These are phyloP conservation scores for Eucalyptus curtisii DNA, from an alignment of 345 rosid species.

Conservation along the genomic window DNA sequence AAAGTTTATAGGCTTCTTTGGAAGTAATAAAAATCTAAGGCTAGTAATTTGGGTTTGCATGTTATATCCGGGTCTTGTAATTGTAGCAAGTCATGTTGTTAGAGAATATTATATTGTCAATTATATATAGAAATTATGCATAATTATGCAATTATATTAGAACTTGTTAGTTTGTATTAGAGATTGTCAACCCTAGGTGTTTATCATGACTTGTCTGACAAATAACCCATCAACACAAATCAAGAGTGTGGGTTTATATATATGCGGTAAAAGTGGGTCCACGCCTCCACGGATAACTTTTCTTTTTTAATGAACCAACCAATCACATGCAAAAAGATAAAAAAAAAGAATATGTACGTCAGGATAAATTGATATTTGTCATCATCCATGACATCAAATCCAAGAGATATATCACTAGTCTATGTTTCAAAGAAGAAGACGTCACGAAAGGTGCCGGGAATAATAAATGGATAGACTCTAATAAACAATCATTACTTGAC, in stretches of 20 bases:
- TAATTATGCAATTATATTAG: not conserved
- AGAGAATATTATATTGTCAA: not conserved
- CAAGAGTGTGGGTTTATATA: too few relatives aligned
- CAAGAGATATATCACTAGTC: not conserved
- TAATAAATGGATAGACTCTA: too few relatives aligned
- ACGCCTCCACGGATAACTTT: not conserved
- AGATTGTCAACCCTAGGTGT: too few relatives aligned
- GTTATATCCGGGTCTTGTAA: not conserved
- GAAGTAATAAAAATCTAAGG: not conserved
- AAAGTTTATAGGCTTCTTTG: not conserved
- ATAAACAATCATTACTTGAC: too few relatives aligned
- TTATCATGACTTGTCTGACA: too few relatives aligned
- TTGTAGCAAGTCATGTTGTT: not conserved
- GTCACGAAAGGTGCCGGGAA: too few relatives aligned
- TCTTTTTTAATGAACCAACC: not conserved
- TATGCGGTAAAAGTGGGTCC: not conserved
- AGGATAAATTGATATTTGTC: not conserved
- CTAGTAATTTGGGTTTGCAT: not conserved
- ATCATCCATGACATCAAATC: not conserved
- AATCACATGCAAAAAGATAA: not conserved
- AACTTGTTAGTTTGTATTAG: too few relatives aligned
- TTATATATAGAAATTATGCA: too few relatives aligned
- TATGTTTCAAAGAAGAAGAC: too few relatives aligned
- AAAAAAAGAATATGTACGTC: rapidly evolving
- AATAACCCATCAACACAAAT: too few relatives aligned